These are phyloP conservation scores for Phyllostachys edulis DNA, from an alignment of 176 grass and related monocot species.

Conservation along the genomic window DNA sequence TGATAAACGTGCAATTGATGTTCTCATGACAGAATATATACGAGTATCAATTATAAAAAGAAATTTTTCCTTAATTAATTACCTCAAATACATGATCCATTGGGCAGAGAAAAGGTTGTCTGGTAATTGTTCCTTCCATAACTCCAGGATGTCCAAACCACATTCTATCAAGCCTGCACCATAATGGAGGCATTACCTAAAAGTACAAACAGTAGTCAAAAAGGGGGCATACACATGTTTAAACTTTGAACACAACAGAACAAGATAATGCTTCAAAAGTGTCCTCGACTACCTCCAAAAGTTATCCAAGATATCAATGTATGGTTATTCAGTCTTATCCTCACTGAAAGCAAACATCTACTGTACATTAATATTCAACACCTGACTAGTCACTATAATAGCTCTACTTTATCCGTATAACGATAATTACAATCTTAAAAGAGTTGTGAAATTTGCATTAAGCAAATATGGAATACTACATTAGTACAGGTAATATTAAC, in stretches of 20 bases:
- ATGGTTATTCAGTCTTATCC: background rate
- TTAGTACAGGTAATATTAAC: background rate
- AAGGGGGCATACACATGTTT: constrained; percentile 15
- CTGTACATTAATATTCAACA: background rate
- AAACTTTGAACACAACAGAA: constrained; percentile 10
- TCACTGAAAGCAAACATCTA: background rate
- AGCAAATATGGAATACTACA: background rate
- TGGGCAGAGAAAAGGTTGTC: constrained; percentile 95
- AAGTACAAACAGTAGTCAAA: constrained; percentile 48
- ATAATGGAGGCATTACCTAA: constrained; percentile 99
- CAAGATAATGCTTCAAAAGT: constrained; percentile 10
- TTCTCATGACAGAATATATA: background rate
- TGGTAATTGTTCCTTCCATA: constrained; percentile 86
- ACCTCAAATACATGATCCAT: constrained; percentile 99
- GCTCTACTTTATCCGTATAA: background rate
- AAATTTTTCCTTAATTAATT: constrained; percentile 1
- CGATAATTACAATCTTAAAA: background rate
- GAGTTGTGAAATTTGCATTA: background rate
- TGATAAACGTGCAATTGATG: background rate
- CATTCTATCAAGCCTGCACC: constrained; percentile 97
- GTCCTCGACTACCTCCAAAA: background rate
- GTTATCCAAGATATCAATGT: background rate
- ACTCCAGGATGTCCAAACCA: constrained; percentile 98
- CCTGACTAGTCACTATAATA: background rate
- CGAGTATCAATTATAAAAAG: background rate